Evolutionary conservation across 2,329 filamentous ascomycete genomes (phyloP), one percentile per base, ranked within the genome.

Genomic region (Verticillium alfalfae): DNA sequence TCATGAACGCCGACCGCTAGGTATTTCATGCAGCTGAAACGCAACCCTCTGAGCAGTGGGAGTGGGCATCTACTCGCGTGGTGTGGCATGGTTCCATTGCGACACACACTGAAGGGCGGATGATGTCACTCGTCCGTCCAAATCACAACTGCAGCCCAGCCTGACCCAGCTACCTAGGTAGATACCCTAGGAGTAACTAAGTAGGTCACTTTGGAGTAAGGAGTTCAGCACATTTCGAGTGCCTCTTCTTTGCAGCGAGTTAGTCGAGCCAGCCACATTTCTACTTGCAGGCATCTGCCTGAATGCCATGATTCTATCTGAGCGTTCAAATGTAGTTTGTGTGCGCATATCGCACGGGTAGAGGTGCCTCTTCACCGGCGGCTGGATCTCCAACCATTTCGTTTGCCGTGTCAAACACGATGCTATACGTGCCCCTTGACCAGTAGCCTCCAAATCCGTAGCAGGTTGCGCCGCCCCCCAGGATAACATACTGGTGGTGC

Each of bases 371-470:
- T 22, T 18, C 10, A 9, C 9, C 10, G 8, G 18, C 45, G 45
- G n/a, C 18, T 12, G 18, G n/a, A 9, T 31, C 22, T 52, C 18
- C 45, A 12, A 12, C 26, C 10, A 22, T n/a, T 18, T 56, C 16
- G n/a, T 10, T 45, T 9, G 22, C 26, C 6, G 52, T 37, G 37
- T 62, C 60, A 3, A 70, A 56, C 6, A 63, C 59, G 26, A 87
- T 67, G 2, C 75, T 71, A 58, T 79, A 88, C 13, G 81, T 78
- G 1, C 85, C 85, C 37, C 81, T 80, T 58, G 93, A 93, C 91
- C 91, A 96, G 69, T 86, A 93, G 7, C 90, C 91, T 1, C 93
- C 93, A 82, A 96, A 96, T 0, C 91, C 93, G 77, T 96, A 96
- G 72, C 92, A 96, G 0, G 92, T 91, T 16, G 90, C 92, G 41